A percentile compares a stretch with the other conserved stretches of the same genome.
phyloP scores from a whole-genome alignment of 768 basidiomycete species.

The Scleroderma bovista region DNA sequence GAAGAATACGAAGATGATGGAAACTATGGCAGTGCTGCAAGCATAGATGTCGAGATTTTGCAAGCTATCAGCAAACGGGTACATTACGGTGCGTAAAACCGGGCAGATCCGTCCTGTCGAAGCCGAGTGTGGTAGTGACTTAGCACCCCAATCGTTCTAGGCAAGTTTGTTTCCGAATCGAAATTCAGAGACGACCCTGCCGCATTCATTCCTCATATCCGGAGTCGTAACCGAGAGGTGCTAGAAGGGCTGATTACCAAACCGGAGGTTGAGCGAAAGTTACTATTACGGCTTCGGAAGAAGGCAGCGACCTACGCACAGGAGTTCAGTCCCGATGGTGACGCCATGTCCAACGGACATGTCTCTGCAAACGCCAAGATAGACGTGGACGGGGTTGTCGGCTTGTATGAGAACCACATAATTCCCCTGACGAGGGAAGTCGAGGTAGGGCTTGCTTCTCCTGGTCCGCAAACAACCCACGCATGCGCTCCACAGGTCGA shows the following conservation, averaged over 20 bases:
- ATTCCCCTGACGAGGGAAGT: constrained; percentile 98
- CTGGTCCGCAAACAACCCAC: not conserved
- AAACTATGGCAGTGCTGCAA: constrained; percentile 95
- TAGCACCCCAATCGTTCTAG: constrained; percentile 36
- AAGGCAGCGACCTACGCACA: constrained; percentile 80
- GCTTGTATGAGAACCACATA: constrained; percentile 90
- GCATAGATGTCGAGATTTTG: constrained; percentile 92
- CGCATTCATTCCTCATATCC: constrained; percentile 90
- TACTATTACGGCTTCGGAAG: constrained; percentile 78
- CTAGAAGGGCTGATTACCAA: constrained; percentile 93
- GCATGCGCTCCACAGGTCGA: constrained; percentile 59
- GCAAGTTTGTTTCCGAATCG: constrained; percentile 98
- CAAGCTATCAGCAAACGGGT: constrained; percentile 98
- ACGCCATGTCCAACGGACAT: constrained; percentile 33
- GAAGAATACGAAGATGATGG: constrained; percentile 87
- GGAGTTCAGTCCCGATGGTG: constrained; percentile 72
- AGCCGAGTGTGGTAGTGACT: not conserved
- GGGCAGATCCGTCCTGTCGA: constrained; percentile 10
- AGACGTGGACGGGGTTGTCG: constrained; percentile 88
- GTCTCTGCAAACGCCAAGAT: constrained; percentile 56
- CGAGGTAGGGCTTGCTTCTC: constrained; percentile 58
- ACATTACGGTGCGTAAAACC: constrained; percentile 71
- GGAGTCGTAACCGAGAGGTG: constrained; percentile 65
- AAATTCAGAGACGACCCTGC: constrained; percentile 88
- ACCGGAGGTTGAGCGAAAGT: constrained; percentile 85